Evolutionary conservation across 140 eudicot species (phyloP), one percentile per base, ranked within the genome.

Genomic region (Oenanthe javanica): DNA sequence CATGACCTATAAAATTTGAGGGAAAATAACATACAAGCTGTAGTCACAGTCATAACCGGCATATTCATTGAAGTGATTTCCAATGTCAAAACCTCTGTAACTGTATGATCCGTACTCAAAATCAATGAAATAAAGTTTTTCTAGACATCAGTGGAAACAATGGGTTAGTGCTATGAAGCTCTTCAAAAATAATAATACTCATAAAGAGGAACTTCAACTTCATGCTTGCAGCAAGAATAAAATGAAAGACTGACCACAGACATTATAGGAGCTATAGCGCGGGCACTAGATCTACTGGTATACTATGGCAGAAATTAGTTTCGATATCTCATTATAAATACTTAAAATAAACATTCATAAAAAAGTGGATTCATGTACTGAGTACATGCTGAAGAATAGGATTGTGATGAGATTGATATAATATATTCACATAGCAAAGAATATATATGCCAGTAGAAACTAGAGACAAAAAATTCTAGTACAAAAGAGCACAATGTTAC

Each of bases 21-120:
- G 42, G 73, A 79, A 84, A 80, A 79, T 77, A 66, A 36, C 93
- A 21, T 90, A 94, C 98, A 91, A 84, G 84, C 87, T 87, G 87
- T 94, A 94, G 87, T 94, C 97, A 82, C 98, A 94, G 64, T 94
- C 91, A 74, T 90, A 90, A 64, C 98, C 98, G 9, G 98, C 98
- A 84, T 94, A 94, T 82, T 92, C 98, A 45, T 94, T 94, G 91
- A 92, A 94, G 90, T 94, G 97, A 80, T 94, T 94, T 82, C 98
- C 98, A 80, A 94, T 87, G 88, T 94, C 98, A 82, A 94, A 94
- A 5, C 98, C 98, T 89, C 98, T 83, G 87, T 94, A 94, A 78
- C 80, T 92, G 82, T 90, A 92, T 2, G 97, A 94, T 81, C 96
- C 97, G 77, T 94, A 94, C 85, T 94, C 98, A 83, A 94, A 94